A percentile compares a stretch with the other conserved stretches of the same genome.
These are phyloP conservation scores for Porphyrellus cyaneotinctus DNA, from an alignment of 768 basidiomycete genomes.

Conservation along the genomic window DNA sequence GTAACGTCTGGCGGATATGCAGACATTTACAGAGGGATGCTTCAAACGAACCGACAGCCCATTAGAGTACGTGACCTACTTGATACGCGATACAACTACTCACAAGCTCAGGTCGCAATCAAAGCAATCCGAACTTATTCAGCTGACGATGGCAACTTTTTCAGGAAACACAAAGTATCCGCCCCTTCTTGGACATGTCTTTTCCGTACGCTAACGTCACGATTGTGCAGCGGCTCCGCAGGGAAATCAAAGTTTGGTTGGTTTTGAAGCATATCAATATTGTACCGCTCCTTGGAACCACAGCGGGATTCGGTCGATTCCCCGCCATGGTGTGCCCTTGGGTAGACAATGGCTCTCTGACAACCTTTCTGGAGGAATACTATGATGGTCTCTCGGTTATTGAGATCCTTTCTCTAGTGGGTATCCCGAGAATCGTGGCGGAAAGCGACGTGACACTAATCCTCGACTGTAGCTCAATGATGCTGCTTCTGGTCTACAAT, in stretches of 20 bases:
- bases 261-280: slow-evolving; percentile 24
- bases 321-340: slow-evolving; percentile 31
- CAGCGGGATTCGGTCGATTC: slow-evolving; percentile 26
- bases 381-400: slow-evolving; percentile 6
- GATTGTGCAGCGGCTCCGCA: slow-evolving; percentile 21
- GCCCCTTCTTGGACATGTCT: background rate
- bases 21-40: slow-evolving; percentile 15
- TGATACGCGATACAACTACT: background rate
- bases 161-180: slow-evolving; percentile 10
- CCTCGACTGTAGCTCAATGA: slow-evolving; percentile 15
- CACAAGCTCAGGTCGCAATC: slow-evolving; percentile 10
- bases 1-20: slow-evolving; percentile 15
- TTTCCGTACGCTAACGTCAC: background rate
- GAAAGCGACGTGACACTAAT: background rate
- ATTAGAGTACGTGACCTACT: background rate
- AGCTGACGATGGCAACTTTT: slow-evolving; percentile 5
- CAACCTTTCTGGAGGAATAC: slow-evolving; percentile 15
- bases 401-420: slow-evolving; percentile 6
- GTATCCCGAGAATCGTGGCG: background rate
- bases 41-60: slow-evolving; percentile 4
- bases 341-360: slow-evolving; percentile 23
- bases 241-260: slow-evolving; percentile 29
- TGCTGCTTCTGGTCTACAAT: slow-evolving; percentile 18
- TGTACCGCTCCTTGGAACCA: slow-evolving; percentile 10
- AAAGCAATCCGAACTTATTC: slow-evolving; percentile 18